Evolutionary conservation across 2,329 filamentous ascomycete species (phyloP), one percentile per base, ranked within the genome.

Genomic region (Hysterium pulicare): DNA sequence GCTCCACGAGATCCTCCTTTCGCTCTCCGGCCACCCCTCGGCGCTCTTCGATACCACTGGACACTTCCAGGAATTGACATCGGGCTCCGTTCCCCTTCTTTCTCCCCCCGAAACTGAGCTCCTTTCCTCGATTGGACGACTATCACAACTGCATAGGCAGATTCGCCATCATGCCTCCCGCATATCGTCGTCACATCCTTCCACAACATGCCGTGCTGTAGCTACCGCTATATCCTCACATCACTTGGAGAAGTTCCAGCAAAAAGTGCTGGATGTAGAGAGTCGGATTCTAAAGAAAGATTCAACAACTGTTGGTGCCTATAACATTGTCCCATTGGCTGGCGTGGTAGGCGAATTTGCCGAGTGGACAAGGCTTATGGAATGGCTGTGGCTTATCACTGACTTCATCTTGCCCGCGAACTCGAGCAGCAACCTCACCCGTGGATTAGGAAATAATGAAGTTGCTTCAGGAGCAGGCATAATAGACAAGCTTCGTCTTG

Each of bases 1-100:
- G 93, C 87, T 98, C 68, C 93, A 97, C 80, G 93, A 98, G 77
- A 89, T 98, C 73, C 83, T 97, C 69, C 84, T 98, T 69, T 91
- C 90, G 67, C 83, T 97, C 69, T 94, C 90, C 59, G 91, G 93
- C 54, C 88, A 97, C 71, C 86, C 87, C 51, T 96, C 91, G 51
- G 86, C 90, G 54, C 81, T 97, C 62, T 86, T 96, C 72, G 78
- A 79, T 65, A 51, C 69, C 55, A 60, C 69, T 57, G 67, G 73
- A 55, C 58, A 42, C 41, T 43, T 48, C 30, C 41, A 70, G 50
- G 64, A 71, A 55, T 55, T 66, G 58, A 66, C 55, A 3, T 55
- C 61, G 2, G 55, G 49, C 33, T 44, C 58, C 47, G 70, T 74
- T 46, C 66, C 72, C 21, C 66, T 80, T 40, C 71, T 83, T 23